A percentile compares a stretch with the other conserved stretches of the same genome.
Evolutionary conservation across 1,139 yeast genomes (phyloP).

Genomic region (Magnusiomyces starmeri): DNA sequence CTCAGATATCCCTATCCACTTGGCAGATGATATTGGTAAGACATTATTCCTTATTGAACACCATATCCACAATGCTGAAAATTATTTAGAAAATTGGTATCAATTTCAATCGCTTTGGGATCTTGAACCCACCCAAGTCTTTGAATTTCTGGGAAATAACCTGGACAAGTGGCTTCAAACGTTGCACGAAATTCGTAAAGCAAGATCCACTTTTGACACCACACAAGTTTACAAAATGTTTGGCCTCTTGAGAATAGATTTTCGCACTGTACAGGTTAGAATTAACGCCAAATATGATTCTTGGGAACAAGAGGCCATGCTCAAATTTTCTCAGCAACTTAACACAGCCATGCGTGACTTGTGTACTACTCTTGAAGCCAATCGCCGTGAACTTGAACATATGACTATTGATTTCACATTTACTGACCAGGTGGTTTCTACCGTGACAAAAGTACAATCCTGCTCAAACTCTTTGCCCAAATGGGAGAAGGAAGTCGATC

Average conservation of each 20-base stretch:
- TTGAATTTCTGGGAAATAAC: constrained; percentile 33
- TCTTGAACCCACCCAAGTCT: constrained; percentile 35
- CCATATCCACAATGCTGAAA: constrained; percentile 28
- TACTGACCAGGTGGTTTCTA: constrained; percentile 34
- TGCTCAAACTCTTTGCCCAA: constrained; percentile 24
- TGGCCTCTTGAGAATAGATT: constrained; percentile 41
- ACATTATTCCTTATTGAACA: constrained; percentile 21
- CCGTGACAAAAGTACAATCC: constrained; percentile 34
- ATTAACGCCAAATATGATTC: constrained; percentile 49
- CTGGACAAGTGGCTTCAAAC: constrained; percentile 44
- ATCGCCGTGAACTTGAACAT: constrained; percentile 35
- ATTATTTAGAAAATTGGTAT: constrained; percentile 47
- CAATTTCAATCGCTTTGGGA: constrained; percentile 58
- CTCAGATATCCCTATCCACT: constrained; percentile 17
- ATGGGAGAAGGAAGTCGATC: constrained; percentile 32
- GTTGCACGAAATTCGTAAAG: constrained; percentile 41
- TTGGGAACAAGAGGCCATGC: constrained; percentile 48
- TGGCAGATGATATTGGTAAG: constrained; percentile 18
- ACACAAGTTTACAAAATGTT: constrained; percentile 37
- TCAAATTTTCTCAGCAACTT: constrained; percentile 40
- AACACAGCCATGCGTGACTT: constrained; percentile 28
- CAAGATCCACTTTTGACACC: constrained; percentile 48
- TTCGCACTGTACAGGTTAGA: constrained; percentile 48
- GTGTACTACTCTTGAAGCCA: constrained; percentile 27
- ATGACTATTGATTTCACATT: constrained; percentile 34